phyloP scores from a whole-genome alignment of 495 filamentous ascomycete species.

The Penicillium maclennaniae region DNA sequence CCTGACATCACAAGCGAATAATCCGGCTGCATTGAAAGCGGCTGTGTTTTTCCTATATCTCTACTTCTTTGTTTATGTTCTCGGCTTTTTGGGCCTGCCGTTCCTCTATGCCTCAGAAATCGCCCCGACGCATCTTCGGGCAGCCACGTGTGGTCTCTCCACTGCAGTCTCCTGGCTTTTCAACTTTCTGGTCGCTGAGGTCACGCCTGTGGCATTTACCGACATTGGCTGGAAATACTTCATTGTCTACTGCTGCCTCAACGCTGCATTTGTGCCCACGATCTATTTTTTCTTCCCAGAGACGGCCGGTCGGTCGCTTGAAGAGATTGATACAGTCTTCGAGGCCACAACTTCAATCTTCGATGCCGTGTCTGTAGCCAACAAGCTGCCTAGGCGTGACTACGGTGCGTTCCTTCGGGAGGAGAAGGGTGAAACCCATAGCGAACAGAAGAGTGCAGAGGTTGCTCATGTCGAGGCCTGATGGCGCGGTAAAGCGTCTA shows the following conservation, averaged over 20 bases:
- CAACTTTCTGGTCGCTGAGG: slow-evolving; percentile 11
- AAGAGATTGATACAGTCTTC: slow-evolving; percentile 34
- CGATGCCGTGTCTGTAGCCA: not conserved
- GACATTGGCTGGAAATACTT: slow-evolving; percentile 31
- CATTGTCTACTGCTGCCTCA: slow-evolving; percentile 31
- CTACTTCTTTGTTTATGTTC: slow-evolving; percentile 46
- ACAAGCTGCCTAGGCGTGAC: not conserved
- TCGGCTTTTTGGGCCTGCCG: slow-evolving; percentile 48
- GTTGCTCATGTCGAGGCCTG: not conserved
- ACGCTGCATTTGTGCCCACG: slow-evolving; percentile 26
- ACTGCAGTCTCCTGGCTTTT: slow-evolving; percentile 42
- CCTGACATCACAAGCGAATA: not conserved
- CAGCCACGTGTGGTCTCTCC: slow-evolving; percentile 37
- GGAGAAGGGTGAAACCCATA: not conserved
- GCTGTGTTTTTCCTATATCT: slow-evolving; percentile 45
- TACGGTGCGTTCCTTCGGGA: not conserved
- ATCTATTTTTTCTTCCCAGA: slow-evolving; percentile 32
- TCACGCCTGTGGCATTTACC: slow-evolving; percentile 30
- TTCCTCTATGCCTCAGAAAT: slow-evolving; percentile 52
- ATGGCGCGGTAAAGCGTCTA: no score
- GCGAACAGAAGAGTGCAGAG: not conserved
- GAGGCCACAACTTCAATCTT: not conserved
- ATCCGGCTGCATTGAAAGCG: slow-evolving; percentile 5
- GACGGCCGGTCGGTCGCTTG: slow-evolving; percentile 26
- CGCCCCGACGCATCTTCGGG: slow-evolving; percentile 40